Conservation (phyloP, 1,284 basidiomycete species). For the Coniferiporia weirii region DNA sequence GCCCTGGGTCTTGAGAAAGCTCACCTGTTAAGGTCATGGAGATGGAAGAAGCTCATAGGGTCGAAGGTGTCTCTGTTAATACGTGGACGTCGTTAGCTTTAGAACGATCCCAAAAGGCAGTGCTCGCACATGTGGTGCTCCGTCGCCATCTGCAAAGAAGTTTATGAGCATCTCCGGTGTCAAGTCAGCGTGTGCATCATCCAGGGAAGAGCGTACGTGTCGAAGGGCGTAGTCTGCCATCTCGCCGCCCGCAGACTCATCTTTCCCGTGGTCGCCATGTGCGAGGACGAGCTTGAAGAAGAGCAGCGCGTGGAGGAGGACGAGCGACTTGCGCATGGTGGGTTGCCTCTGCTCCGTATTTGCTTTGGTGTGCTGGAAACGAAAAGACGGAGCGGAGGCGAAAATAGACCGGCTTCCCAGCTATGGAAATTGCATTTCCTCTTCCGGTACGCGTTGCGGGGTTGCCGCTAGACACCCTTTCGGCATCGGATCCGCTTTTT, state of each 20-base stretch:
- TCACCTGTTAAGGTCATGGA: slow-evolving; percentile 87
- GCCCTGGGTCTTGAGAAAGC: not conserved
- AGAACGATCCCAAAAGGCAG: not conserved
- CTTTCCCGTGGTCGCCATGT: slow-evolving; percentile 29
- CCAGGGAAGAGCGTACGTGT: slow-evolving; percentile 40
- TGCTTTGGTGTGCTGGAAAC: not conserved
- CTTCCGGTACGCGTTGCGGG: not conserved
- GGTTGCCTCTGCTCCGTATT: not conserved
- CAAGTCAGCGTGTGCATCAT: not conserved
- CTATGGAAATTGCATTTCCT: not conserved
- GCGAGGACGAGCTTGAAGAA: slow-evolving; percentile 8
- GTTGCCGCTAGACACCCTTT: no score
- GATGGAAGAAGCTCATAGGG: slow-evolving; percentile 73
- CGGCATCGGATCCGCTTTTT: no score
- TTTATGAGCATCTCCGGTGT: slow-evolving; percentile 19
- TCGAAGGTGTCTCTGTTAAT: slow-evolving; percentile 69
- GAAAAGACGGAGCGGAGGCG: not conserved
- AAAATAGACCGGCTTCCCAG: not conserved
- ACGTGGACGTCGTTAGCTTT: not conserved
- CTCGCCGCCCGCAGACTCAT: slow-evolving; percentile 21
- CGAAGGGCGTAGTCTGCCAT: slow-evolving; percentile 40
- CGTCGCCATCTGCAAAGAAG: slow-evolving; percentile 60
- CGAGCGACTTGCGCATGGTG: slow-evolving; percentile 3
- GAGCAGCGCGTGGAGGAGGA: slow-evolving; percentile 2
- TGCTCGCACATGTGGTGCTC: slow-evolving; percentile 78